Base-by-base conservation (phyloP, 768 basidiomycete genomes). In the Pleurotus cornucopiae region DNA sequence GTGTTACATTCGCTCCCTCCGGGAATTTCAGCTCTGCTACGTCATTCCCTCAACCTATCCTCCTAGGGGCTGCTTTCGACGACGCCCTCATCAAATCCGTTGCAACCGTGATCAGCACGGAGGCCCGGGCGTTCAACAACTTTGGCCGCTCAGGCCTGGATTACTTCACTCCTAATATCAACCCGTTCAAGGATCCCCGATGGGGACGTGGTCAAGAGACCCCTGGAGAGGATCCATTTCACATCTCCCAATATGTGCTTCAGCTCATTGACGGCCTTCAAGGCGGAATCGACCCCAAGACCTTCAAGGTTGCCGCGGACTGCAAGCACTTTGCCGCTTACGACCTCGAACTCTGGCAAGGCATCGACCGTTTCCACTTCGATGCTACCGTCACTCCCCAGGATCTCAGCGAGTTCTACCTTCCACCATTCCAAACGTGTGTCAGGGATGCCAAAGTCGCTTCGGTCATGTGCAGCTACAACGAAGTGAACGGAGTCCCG, bases 181-280 rank as follows among this genome's bases (percentile, higher is more conserved):
- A 77, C 59, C 75, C 82, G 0, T 84, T 84, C 73, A 82, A 76
- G 54, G 83, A 85, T 58, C 82, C 83, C 34, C 80, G 82, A 11
- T 84, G 83, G 83, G 82, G 82, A 5, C 71, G 82, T 49, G 82
- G 82, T 0, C 81, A 82, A 60, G 83, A 84, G 66, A 84, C 82
- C 0, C 82, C 81, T 5, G 82, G 82, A 52, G 82, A 85, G 66
- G 83, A 85, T 48, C 76, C 82, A 0, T 80, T 74, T 66, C 80
- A 76, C 57, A 69, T 78, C 26, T 64, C 77, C 0, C 75, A 75
- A 68, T 85, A 83, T 58, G 80, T 82, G n/a, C 75, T 74, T 62
- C 76, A 76, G 60, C 73, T 83, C 46, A 73, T 85, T 21, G 66
- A 77, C 2, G 82, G 82, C 0, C 70, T 84, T 2, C 82, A 85